These are phyloP conservation scores for Cyclostephanos tholiformis DNA, from an alignment of 108 stramenopile genomes.

Conservation along the genomic window DNA sequence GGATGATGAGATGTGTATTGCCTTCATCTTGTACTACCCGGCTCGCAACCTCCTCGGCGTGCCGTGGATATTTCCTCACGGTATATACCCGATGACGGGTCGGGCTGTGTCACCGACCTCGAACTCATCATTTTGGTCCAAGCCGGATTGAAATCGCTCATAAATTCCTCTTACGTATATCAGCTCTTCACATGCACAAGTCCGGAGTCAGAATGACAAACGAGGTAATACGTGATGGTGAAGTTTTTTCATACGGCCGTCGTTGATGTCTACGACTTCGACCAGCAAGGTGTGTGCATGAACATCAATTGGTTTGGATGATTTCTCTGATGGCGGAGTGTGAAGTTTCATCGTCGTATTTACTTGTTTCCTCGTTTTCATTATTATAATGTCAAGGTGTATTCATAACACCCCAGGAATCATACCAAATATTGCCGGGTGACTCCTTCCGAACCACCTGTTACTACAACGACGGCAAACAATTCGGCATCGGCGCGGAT, in stretches of 20 bases:
- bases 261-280: constrained; percentile 56
- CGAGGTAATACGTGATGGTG: constrained; percentile 51
- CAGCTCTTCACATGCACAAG: constrained; percentile 58
- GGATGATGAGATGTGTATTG: constrained; percentile 71
- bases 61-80: constrained; percentile 9
- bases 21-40: constrained; percentile 60
- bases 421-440: constrained; percentile 51
- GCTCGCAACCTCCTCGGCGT: constrained; percentile 1
- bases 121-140: not conserved
- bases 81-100: not conserved
- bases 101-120: constrained; percentile 4
- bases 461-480: constrained; percentile 39
- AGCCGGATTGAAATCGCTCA: too few species aligned
- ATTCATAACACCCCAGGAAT: constrained; percentile 36
- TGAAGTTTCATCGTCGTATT: not conserved
- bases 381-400: constrained; percentile 4
- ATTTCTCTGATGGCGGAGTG: not conserved
- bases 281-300: constrained; percentile 46
- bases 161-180: not conserved
- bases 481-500: constrained; percentile 43
- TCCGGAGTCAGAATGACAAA: constrained; percentile 48
- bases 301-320: not conserved
- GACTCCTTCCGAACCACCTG: constrained; percentile 59
- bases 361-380: too few species aligned
- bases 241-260: constrained; percentile 46